A percentile compares a stretch with the other conserved stretches of the same genome.
Conservation (phyloP, 306 rosid species). For the Malus orientalis region DNA sequence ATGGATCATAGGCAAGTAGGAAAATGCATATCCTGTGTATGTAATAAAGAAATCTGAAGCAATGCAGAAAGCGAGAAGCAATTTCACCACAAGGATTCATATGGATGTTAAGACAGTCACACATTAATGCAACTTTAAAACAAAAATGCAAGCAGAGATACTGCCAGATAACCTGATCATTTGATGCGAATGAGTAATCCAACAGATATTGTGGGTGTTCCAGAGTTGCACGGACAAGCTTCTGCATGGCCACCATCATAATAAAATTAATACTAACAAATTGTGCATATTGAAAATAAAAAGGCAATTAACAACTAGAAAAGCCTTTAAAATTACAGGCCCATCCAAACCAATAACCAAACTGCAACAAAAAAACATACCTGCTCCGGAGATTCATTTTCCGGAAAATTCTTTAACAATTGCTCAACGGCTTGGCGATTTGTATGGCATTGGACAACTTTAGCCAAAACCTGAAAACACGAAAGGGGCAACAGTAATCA, state of each 20-base stretch:
- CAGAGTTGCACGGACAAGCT: constrained; percentile 64
- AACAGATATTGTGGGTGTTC: constrained; percentile 59
- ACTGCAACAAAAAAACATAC: constrained; percentile 19
- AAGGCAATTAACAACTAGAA: not conserved
- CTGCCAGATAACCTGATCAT: constrained; percentile 46
- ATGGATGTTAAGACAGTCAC: not conserved
- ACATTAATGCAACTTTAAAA: not conserved
- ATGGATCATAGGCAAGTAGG: not conserved
- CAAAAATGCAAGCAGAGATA: not conserved
- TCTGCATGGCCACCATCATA: constrained; percentile 48
- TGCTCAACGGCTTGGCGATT: constrained; percentile 36
- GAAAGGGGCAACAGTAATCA: not conserved
- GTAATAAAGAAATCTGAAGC: not conserved
- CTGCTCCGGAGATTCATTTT: constrained; percentile 57
- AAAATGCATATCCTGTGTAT: not conserved
- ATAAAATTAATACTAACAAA: not conserved
- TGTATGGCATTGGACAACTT: constrained; percentile 41
- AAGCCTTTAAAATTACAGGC: not conserved
- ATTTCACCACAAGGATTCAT: not conserved
- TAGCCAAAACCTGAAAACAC: constrained; percentile 40
- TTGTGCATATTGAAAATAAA: not conserved
- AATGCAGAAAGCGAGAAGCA: not conserved
- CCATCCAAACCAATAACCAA: not conserved
- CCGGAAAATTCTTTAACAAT: constrained; percentile 26
- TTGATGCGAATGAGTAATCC: constrained; percentile 52